Percentiles rank a stretch among this genome's conserved stretches.
Evolutionary conservation across 352 stramenopile genomes (phyloP).

Genomic region (Phytophthora sojae): DNA sequence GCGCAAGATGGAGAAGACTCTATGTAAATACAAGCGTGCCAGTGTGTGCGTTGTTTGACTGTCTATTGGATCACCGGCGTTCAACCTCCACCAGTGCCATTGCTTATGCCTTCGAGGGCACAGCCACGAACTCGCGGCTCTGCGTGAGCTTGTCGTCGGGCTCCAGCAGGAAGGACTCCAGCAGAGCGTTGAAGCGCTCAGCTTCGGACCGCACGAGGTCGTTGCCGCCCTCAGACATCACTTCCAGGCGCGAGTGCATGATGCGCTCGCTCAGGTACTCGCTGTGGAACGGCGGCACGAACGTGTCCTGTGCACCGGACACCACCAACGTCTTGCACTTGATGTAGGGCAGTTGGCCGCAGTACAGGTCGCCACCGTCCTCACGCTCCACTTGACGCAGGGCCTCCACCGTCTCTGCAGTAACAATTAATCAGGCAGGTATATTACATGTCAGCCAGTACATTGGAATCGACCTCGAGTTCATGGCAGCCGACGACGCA

Average conservation of each 20-base stretch:
- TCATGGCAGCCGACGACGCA: slow-evolving; percentile 24
- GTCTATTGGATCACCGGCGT: slow-evolving; percentile 9
- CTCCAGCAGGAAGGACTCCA: slow-evolving; percentile 73
- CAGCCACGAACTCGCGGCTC: slow-evolving; percentile 80
- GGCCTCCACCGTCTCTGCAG: slow-evolving; percentile 61
- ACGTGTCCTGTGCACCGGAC: slow-evolving; percentile 61
- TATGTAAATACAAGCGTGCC: slow-evolving; percentile 45
- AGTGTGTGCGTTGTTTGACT: slow-evolving; percentile 32
- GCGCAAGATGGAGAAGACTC: slow-evolving; percentile 39
- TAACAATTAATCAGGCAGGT: neutral
- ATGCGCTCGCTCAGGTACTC: slow-evolving; percentile 90
- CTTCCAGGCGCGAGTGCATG: slow-evolving; percentile 78
- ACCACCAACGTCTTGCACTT: slow-evolving; percentile 89
- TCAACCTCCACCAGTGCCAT: neutral
- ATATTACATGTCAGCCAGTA: too few relatives aligned
- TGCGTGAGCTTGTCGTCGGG: slow-evolving; percentile 86
- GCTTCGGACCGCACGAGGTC: slow-evolving; percentile 65
- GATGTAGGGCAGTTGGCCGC: slow-evolving; percentile 66
- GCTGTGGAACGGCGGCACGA: slow-evolving; percentile 74
- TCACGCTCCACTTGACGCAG: slow-evolving; percentile 60
- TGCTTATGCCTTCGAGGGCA: slow-evolving; percentile 37
- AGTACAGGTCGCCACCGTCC: slow-evolving; percentile 75
- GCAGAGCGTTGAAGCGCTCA: slow-evolving; percentile 62
- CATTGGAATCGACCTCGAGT: neutral
- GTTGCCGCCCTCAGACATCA: slow-evolving; percentile 62